Conservation (phyloP, 768 basidiomycete genomes). For the Pleurotus sapidus region DNA sequence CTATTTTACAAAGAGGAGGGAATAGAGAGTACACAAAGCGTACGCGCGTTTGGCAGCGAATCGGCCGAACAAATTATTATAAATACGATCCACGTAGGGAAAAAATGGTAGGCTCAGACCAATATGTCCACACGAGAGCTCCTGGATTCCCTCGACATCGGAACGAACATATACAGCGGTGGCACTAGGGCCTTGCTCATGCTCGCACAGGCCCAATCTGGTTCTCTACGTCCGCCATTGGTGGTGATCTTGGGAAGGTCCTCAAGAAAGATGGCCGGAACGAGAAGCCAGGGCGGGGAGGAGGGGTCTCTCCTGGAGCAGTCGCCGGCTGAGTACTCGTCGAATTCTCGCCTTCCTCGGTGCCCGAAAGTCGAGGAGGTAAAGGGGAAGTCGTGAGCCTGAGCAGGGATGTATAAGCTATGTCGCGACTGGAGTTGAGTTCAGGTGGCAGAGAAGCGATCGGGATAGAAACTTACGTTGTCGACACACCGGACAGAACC, state of each 20-base stretch:
- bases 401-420: constrained; percentile 86
- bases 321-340: constrained; percentile 3
- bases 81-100: no score
- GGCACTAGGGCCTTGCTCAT: constrained; percentile 11
- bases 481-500: constrained; percentile 96
- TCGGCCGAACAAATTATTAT: no score
- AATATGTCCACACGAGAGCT: no score
- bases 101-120: no score
- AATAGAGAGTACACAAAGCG: no score
- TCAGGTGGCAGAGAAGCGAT: no score
- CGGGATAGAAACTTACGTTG: constrained; percentile 75
- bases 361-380: constrained; percentile 23
- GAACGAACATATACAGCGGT: not conserved
- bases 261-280: constrained; percentile 29
- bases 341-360: constrained; percentile 13
- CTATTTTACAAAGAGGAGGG: no score
- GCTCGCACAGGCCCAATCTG: constrained; percentile 21
- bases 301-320: constrained; percentile 11
- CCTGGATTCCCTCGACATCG: not conserved
- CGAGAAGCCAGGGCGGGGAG: constrained; percentile 20
- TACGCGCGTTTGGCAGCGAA: no score
- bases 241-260: constrained; percentile 16
- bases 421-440: constrained; percentile 1
- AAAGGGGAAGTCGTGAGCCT: constrained; percentile 75
- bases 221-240: constrained; percentile 27